A percentile compares a stretch with the other conserved stretches of the same genome.
These are phyloP conservation scores for Pontederia crassipes DNA, from an alignment of 176 grass and related monocot species.

Conservation along the genomic window DNA sequence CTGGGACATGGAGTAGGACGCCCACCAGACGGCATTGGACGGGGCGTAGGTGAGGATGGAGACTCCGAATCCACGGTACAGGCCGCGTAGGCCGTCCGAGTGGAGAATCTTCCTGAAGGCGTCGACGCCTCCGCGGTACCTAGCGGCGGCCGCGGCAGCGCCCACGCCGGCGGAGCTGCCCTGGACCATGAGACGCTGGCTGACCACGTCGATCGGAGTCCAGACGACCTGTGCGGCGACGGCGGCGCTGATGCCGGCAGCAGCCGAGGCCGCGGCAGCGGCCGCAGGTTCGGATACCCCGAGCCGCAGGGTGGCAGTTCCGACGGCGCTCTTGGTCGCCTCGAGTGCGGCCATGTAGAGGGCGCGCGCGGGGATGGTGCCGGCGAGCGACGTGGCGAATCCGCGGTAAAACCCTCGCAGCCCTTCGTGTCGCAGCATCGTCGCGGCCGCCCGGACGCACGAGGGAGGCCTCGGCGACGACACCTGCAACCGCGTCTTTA, in stretches of 20 bases:
- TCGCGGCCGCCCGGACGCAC: constrained; percentile 10
- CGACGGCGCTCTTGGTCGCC: constrained; percentile 85
- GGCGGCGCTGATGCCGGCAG: constrained; percentile 56
- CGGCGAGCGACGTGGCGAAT: constrained; percentile 77
- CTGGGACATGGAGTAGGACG: constrained; percentile 73
- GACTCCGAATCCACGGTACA: constrained; percentile 91
- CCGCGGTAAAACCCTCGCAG: constrained; percentile 76
- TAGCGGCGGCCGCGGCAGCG: constrained; percentile 15
- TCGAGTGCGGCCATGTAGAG: constrained; percentile 97
- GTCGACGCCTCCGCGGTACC: constrained; percentile 58
- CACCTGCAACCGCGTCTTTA: constrained; percentile 90
- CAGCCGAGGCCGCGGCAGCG: constrained; percentile 54
- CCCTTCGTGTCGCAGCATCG: constrained; percentile 74
- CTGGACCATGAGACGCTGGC: constrained; percentile 96
- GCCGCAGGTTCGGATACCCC: constrained; percentile 64
- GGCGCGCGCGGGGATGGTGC: constrained; percentile 79
- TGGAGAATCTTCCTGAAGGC: constrained; percentile 59
- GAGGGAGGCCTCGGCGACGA: constrained; percentile 38
- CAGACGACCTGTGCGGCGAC: constrained; percentile 86
- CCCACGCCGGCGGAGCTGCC: not conserved
- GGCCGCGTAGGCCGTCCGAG: constrained; percentile 60
- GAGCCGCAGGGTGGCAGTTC: constrained; percentile 44
- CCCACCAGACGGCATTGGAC: constrained; percentile 97
- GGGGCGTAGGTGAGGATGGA: constrained; percentile 94
- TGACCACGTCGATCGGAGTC: constrained; percentile 87